phyloP scores from a whole-genome alignment of 1,284 basidiomycete species.

The Irpex rosettiformis region DNA sequence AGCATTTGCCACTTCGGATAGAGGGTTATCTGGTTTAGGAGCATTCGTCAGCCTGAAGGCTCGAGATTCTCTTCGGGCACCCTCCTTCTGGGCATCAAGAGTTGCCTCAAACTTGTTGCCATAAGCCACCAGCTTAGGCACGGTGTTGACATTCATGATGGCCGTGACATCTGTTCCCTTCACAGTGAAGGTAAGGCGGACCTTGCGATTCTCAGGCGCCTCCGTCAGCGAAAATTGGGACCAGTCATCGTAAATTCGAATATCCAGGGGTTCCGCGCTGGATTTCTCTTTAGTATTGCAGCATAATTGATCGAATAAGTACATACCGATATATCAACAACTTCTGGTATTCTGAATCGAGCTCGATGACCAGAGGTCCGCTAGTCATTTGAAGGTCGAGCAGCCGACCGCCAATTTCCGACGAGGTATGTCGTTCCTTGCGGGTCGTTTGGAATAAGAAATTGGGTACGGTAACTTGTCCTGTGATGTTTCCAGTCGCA shows the following conservation, averaged over 20 bases:
- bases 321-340: constrained; percentile 77
- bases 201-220: constrained; percentile 48
- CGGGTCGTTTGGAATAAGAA: constrained; percentile 77
- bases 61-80: constrained; percentile 69
- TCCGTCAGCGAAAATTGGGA: constrained; percentile 41
- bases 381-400: constrained; percentile 76
- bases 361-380: constrained; percentile 60
- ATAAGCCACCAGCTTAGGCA: constrained; percentile 72
- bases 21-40: constrained; percentile 70
- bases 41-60: constrained; percentile 64
- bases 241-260: constrained; percentile 85
- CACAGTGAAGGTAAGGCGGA: constrained; percentile 76
- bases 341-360: constrained; percentile 78
- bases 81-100: constrained; percentile 68
- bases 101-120: constrained; percentile 70
- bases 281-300: background rate
- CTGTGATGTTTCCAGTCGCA: constrained; percentile 76
- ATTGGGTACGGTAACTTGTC: constrained; percentile 62
- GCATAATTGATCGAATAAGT: constrained; percentile 2
- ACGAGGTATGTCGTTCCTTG: constrained; percentile 39
- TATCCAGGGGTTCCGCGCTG: constrained; percentile 76
- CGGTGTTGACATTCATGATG: constrained; percentile 68
- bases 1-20: constrained; percentile 80
- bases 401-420: constrained; percentile 40
- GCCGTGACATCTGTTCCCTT: constrained; percentile 69